Evolutionary conservation across 108 stramenopile genomes (phyloP).

Genomic region (Cylindrotheca fusiformis): DNA sequence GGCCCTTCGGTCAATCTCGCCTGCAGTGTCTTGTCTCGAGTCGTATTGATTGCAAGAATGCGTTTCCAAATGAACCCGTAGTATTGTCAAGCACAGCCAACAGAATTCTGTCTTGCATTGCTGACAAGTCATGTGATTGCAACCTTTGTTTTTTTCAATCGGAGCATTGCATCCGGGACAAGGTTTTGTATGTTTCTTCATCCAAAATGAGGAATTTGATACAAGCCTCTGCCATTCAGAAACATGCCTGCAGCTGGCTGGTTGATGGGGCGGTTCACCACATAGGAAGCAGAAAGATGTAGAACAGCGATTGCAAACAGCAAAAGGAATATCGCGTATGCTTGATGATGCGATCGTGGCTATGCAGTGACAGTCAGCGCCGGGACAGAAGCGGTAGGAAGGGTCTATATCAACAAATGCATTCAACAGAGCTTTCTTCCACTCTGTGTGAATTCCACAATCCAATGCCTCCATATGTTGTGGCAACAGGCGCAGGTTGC

Average conservation of each 20-base stretch:
- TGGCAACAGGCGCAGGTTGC: slow-evolving; percentile 7
- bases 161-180: slow-evolving; percentile 48
- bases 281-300: slow-evolving; percentile 32
- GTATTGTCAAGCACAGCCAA: slow-evolving; percentile 29
- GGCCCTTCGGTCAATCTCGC: slow-evolving; percentile 19
- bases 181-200: slow-evolving; percentile 45
- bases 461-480: slow-evolving; percentile 7
- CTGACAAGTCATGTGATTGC: slow-evolving; percentile 53
- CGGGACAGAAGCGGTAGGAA: slow-evolving; percentile 23
- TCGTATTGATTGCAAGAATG: slow-evolving; percentile 28
- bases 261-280: slow-evolving; percentile 21
- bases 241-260: slow-evolving; percentile 22
- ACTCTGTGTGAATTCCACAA: slow-evolving; percentile 1
- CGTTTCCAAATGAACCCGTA: slow-evolving; percentile 14
- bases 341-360: background rate
- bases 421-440: background rate
- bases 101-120: slow-evolving; percentile 26
- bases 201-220: slow-evolving; percentile 29
- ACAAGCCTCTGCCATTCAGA: slow-evolving; percentile 16
- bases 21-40: slow-evolving; percentile 2
- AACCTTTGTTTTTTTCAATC: slow-evolving; percentile 58
- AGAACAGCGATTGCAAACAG: slow-evolving; percentile 12
- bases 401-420: slow-evolving; percentile 20
- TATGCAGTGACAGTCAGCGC: slow-evolving; percentile 21
- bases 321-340: background rate